A percentile compares a stretch with the other conserved stretches of the same genome.
phyloP scores from a whole-genome alignment of 306 rosid species.

The Pyrus pyrifolia region DNA sequence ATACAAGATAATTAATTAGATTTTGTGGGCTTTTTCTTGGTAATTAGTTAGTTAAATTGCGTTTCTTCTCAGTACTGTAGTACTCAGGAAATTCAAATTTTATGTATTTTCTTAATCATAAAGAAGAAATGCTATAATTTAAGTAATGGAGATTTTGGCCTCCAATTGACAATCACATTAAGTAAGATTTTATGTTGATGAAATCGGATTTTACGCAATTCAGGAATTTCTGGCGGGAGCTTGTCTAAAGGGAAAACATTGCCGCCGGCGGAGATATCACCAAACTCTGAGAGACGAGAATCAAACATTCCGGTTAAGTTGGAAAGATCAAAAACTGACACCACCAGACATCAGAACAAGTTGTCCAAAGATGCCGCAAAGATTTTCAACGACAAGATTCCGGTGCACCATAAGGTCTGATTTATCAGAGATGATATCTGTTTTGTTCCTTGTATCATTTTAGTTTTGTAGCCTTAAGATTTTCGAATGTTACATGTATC shows the following conservation, averaged over 20 bases:
- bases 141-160: neutral
- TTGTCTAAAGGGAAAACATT: constrained; percentile 38
- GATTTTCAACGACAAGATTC: constrained; percentile 53
- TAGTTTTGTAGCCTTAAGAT: neutral
- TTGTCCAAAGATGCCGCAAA: constrained; percentile 69
- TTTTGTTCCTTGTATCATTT: neutral
- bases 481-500: neutral
- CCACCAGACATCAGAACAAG: constrained; percentile 36
- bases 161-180: neutral
- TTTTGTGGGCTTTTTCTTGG: neutral
- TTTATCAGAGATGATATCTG: neutral
- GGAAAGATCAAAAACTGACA: constrained; percentile 74
- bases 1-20: neutral
- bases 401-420: constrained; percentile 64
- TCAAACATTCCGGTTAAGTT: constrained; percentile 40
- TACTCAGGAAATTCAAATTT: neutral
- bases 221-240: constrained; percentile 45
- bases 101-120: neutral
- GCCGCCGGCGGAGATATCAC: constrained; percentile 39
- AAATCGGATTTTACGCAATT: neutral
- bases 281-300: constrained; percentile 30
- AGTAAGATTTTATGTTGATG: neutral
- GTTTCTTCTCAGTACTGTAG: neutral
- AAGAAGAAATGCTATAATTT: neutral
- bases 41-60: neutral